Conservation (phyloP, 306 rosid genomes). For the Cucurbita argyrosperma region DNA sequence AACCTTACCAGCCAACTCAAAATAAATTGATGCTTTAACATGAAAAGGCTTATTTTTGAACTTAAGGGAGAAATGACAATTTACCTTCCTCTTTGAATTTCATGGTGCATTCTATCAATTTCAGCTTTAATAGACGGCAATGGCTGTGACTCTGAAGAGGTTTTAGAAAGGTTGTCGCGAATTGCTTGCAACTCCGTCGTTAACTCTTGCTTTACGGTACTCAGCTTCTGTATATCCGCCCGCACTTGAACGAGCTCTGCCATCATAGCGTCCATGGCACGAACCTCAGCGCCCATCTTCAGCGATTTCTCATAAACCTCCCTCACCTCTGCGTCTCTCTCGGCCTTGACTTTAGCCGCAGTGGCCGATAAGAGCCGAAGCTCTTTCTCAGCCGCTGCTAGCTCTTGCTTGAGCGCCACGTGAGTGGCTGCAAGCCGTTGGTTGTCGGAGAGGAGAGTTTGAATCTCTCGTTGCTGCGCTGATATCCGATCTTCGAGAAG, state of each 20-base stretch:
- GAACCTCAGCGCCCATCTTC: conserved; percentile 55
- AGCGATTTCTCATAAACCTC: conserved; percentile 58
- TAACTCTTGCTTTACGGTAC: conserved; percentile 30
- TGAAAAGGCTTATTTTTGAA: neutral
- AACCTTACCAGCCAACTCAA: neutral
- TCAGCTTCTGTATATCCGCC: conserved; percentile 31
- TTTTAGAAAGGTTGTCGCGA: conserved; percentile 26
- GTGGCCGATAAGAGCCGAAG: conserved; percentile 38
- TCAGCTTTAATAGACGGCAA: conserved; percentile 35
- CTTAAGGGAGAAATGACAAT: neutral
- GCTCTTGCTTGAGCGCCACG: conserved; percentile 76
- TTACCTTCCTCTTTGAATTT: conserved; percentile 79
- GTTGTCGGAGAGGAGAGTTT: conserved; percentile 55
- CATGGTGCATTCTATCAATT: conserved; percentile 37
- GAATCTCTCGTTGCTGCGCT: conserved; percentile 60
- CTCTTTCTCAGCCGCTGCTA: conserved; percentile 41
- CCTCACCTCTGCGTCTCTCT: conserved; percentile 58
- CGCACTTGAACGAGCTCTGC: conserved; percentile 47
- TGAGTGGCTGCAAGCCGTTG: conserved; percentile 77
- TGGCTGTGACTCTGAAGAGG: conserved; percentile 26
- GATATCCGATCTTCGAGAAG: conserved; percentile 46
- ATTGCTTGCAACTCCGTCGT: conserved; percentile 26
- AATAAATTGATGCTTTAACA: neutral
- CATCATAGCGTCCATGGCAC: conserved; percentile 38
- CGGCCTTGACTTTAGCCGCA: conserved; percentile 39